Evolutionary conservation across 148 eudicot species (phyloP).

Genomic region (Silene uniflora): DNA sequence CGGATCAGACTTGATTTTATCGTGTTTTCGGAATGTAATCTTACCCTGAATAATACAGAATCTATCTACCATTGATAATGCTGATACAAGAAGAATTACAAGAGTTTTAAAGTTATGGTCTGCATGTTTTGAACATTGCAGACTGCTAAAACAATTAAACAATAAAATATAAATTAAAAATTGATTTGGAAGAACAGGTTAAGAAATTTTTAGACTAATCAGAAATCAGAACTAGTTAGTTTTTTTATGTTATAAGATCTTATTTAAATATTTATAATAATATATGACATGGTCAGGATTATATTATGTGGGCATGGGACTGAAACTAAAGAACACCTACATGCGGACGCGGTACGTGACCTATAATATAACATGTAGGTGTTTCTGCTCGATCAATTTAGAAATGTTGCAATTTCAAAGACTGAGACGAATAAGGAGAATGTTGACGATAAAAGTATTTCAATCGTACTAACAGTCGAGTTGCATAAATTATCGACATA

Average conservation of each 20-base stretch:
- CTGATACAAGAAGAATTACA: neutral
- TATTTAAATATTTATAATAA: too few relatives aligned
- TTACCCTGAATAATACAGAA: slow-evolving; percentile 3
- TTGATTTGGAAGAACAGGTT: neutral
- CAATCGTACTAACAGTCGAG: too few relatives aligned
- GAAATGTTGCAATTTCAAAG: too few relatives aligned
- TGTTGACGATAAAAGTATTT: too few relatives aligned
- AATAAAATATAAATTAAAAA: neutral
- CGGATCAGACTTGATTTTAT: neutral
- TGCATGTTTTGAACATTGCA: slow-evolving; percentile 23
- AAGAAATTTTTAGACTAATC: neutral
- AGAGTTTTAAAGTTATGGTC: slow-evolving; percentile 22
- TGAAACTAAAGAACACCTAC: too few relatives aligned
- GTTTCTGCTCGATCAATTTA: too few relatives aligned
- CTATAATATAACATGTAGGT: too few relatives aligned
- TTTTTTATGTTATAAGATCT: neutral
- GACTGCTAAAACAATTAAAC: neutral
- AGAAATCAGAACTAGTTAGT: neutral
- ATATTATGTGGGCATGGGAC: too few relatives aligned
- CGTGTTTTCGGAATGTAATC: neutral
- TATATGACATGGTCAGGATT: too few relatives aligned
- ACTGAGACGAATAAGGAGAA: too few relatives aligned
- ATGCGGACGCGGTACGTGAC: too few relatives aligned
- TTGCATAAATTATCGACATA: too few relatives aligned
- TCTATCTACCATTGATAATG: slow-evolving; percentile 22